Conservation (phyloP, 306 rosid genomes). For the Cicer pinnatifidum region DNA sequence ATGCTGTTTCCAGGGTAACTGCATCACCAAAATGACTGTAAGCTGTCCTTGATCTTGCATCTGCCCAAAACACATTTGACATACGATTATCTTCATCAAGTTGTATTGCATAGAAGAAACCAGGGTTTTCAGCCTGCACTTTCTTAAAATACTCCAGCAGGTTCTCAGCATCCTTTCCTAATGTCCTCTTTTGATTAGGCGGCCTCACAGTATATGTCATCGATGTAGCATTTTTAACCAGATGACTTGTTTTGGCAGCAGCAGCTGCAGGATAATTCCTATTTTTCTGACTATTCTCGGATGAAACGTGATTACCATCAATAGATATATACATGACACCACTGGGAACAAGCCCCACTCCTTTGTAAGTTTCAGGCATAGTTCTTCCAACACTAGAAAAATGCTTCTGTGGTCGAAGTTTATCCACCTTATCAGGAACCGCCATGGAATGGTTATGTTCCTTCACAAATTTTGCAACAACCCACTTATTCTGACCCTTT, state of each 20-base stretch:
- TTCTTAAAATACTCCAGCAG: conserved; percentile 90
- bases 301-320: conserved; percentile 60
- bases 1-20: conserved; percentile 74
- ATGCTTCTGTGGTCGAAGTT: conserved; percentile 73
- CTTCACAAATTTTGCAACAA: conserved; percentile 80
- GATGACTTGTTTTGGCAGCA: conserved; percentile 53
- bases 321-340: conserved; percentile 87
- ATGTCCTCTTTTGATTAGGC: conserved; percentile 58
- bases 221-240: conserved; percentile 51
- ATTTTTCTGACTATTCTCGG: conserved; percentile 57
- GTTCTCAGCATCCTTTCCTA: conserved; percentile 89
- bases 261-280: conserved; percentile 52
- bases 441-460: conserved; percentile 76
- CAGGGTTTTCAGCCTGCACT: conserved; percentile 94
- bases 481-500: conserved; percentile 75
- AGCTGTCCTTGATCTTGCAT: conserved; percentile 88
- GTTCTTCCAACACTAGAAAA: conserved; percentile 86
- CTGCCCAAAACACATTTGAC: conserved; percentile 90
- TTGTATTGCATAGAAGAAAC: conserved; percentile 90
- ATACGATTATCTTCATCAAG: conserved; percentile 84
- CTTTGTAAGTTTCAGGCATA: conserved; percentile 71
- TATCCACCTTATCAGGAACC: conserved; percentile 63
- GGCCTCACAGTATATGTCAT: conserved; percentile 56
- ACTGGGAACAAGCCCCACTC: conserved; percentile 82
- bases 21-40: conserved; percentile 87